Conservation (phyloP, 352 stramenopile species). For the Phytophthora uliginosa region DNA sequence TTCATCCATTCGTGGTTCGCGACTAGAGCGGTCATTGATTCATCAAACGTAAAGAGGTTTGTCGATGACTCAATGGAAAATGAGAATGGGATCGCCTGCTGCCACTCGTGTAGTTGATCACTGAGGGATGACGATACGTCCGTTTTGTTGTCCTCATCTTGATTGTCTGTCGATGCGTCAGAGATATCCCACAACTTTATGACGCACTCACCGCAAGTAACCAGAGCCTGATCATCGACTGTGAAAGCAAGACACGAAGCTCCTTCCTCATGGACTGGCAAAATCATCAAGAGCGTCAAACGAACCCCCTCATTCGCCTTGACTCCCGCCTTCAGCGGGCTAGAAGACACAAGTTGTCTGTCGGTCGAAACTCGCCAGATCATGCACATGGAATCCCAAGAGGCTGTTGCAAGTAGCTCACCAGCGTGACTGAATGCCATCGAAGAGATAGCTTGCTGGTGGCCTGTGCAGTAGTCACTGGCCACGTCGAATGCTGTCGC, state of each 20-base stretch:
- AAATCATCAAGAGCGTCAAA: constrained; percentile 42
- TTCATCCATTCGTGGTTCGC: constrained; percentile 59
- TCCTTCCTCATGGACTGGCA: constrained; percentile 56
- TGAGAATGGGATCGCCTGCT: constrained; percentile 44
- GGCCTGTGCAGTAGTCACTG: constrained; percentile 31
- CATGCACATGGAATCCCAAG: constrained; percentile 74
- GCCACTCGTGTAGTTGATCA: constrained; percentile 41
- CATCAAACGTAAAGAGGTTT: constrained; percentile 58
- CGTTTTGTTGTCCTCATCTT: background rate
- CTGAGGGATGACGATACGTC: constrained; percentile 1
- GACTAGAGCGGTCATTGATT: constrained; percentile 42
- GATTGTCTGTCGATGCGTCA: background rate
- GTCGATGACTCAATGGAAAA: constrained; percentile 48
- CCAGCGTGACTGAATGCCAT: constrained; percentile 54
- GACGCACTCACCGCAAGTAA: constrained; percentile 51
- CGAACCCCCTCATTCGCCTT: background rate
- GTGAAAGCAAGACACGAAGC: constrained; percentile 44
- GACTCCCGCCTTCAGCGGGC: background rate
- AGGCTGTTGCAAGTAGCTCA: constrained; percentile 52
- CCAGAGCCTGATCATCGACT: constrained; percentile 46
- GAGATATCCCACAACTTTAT: constrained; percentile 64
- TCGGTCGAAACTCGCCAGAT: constrained; percentile 45
- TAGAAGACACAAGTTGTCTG: background rate
- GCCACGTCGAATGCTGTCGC: constrained; percentile 22
- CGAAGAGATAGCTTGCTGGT: constrained; percentile 67